Evolutionary conservation across 129 eudicot species (phyloP), one percentile per base, ranked within the genome.

Genomic region (Gnaphalium uliginosum): DNA sequence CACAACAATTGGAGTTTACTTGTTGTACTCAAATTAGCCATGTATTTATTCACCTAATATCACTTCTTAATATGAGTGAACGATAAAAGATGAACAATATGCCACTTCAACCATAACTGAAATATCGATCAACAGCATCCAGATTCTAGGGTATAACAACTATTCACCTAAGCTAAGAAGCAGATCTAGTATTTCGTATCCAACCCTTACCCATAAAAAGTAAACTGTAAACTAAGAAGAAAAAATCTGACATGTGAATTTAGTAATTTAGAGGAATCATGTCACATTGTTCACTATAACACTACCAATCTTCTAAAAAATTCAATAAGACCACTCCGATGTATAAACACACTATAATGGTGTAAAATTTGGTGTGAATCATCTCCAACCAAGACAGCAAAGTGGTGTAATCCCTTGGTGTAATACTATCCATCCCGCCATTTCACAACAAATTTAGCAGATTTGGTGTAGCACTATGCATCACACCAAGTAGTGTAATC

Each of bases 1-100:
- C 11, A 71, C 75, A n/a, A 24, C 58, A 26, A 3, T 14, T 89
- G 70, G 29, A 63, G 19, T 30, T 13, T 33, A 32, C 46, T 39
- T 33, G 61, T 74, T 25, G 29, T 39, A 62, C 68, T 25, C 33
- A 56, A 30, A 57, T 58, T 72, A 8, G 35, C 60, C 22, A 18
- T 23, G 48, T 41, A 68, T 23, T 43, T 6, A 24, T 24, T n/a
- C 23, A 33, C 53, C 27, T 51, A 2, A 41, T 41, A 25, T 61
- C n/a, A 10, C 24, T 48, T 48, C 48, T 63, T 64, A 63, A 63
- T 27, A 10, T 27, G 60, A 48, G 46, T 43, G 65, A 48, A 50
- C 35, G 19, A 27, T 53, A 29, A 3, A n/a, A 43, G n/a, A 2
- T 37, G 8, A 37, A 37, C 46, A 37, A 3, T 50, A 50, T 50